Evolutionary conservation across 306 rosid genomes (phyloP).

Genomic region (Rosa persica): DNA sequence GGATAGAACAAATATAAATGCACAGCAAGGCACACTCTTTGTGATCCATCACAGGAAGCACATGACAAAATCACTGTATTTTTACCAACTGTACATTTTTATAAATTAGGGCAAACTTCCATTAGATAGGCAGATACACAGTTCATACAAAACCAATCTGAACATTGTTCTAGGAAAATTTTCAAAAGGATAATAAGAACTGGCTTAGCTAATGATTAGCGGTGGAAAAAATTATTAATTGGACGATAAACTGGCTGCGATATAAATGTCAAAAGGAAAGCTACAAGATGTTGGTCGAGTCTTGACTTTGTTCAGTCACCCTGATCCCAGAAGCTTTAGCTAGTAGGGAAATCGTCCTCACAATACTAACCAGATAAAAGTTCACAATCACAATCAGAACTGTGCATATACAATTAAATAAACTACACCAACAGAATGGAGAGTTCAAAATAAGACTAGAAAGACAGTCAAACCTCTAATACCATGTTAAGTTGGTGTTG

Average conservation of each 20-base stretch:
- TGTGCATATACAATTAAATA: not conserved
- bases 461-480: not conserved
- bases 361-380: not conserved
- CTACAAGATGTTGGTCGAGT: not conserved
- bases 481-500: not conserved
- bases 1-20: not conserved
- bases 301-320: not conserved
- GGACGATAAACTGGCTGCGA: not conserved
- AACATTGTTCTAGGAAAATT: not conserved
- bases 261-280: not conserved
- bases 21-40: not conserved
- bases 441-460: not conserved
- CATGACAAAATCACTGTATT: not conserved
- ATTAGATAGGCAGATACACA: not conserved
- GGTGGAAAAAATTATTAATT: not conserved
- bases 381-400: not conserved
- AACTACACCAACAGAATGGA: not conserved
- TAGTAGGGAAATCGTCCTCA: not conserved
- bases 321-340: not conserved
- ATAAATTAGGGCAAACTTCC: not conserved
- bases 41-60: not conserved
- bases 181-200: not conserved
- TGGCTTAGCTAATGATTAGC: not conserved
- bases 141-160: not conserved
- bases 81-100: slow-evolving; percentile 9